Conservation (phyloP, 2,329 filamentous ascomycete species). For the Ophiostoma piceae region DNA sequence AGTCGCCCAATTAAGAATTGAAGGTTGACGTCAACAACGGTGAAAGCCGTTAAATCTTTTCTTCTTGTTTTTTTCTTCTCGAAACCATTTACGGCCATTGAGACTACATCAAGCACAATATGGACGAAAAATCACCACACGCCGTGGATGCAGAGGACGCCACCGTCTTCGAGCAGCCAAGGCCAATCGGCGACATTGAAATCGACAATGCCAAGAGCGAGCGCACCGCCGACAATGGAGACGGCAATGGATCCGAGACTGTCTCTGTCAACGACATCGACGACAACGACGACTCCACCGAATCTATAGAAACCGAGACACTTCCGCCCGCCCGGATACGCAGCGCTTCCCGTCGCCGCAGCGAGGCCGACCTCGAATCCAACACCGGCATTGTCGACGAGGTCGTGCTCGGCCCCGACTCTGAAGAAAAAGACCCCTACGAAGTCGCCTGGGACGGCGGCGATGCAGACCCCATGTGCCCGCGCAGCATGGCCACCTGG, state of each 20-base stretch:
- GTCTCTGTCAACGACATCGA: neutral
- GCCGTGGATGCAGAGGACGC: neutral
- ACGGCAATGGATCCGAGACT: neutral
- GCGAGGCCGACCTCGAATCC: conserved; percentile 14
- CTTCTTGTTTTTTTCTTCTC: neutral
- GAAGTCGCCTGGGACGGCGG: conserved; percentile 70
- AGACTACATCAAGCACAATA: neutral
- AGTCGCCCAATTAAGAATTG: neutral
- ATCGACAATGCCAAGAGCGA: neutral
- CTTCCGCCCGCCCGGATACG: neutral
- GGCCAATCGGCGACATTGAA: neutral
- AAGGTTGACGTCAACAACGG: conserved; percentile 6
- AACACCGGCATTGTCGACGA: conserved; percentile 11
- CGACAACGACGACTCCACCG: neutral
- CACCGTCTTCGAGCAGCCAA: neutral
- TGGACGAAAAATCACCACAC: neutral
- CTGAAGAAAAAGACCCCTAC: conserved; percentile 37
- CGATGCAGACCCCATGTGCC: conserved; percentile 67
- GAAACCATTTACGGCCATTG: neutral
- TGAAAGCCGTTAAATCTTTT: neutral
- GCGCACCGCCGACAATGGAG: neutral
- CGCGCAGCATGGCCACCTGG: conserved; percentile 59
- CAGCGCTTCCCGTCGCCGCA: conserved; percentile 9
- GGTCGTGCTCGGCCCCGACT: neutral
- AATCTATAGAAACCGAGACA: neutral